phyloP scores from a whole-genome alignment of 495 filamentous ascomycete species.

The Xylaria sp. region DNA sequence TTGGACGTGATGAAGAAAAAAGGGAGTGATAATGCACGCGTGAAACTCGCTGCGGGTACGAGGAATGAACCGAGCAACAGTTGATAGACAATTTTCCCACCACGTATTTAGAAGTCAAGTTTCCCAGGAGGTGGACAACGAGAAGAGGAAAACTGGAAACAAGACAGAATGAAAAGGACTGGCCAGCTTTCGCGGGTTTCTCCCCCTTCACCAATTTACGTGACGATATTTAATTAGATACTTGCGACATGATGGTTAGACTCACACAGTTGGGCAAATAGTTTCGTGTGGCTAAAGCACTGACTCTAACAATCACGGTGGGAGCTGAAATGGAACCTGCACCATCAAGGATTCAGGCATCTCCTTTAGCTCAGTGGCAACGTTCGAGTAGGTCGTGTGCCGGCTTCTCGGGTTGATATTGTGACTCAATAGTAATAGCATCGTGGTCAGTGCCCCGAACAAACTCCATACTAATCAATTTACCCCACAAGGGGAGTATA shows the following conservation, averaged over 20 bases:
- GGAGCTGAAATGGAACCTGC: neutral
- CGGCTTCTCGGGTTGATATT: neutral
- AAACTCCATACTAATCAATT: neutral
- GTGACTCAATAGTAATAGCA: neutral
- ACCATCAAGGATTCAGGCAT: neutral
- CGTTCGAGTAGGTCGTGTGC: neutral
- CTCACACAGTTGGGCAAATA: neutral
- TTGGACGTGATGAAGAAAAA: neutral
- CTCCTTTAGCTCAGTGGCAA: neutral
- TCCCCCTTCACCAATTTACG: neutral
- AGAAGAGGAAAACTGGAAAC: neutral
- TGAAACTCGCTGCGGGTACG: neutral
- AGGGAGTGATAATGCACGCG: neutral
- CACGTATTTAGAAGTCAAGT: neutral
- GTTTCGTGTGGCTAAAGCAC: neutral
- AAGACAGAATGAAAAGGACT: conserved; percentile 5
- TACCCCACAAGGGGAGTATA: neutral
- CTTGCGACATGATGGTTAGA: neutral
- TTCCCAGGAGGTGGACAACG: neutral
- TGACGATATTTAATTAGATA: neutral
- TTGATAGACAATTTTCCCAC: neutral
- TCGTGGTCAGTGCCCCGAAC: neutral
- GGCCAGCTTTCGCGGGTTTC: neutral
- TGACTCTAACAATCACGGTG: neutral
- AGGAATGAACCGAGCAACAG: neutral